These are phyloP conservation scores for Priceomyces castillae DNA, from an alignment of 805 yeast genomes.

Conservation along the genomic window DNA sequence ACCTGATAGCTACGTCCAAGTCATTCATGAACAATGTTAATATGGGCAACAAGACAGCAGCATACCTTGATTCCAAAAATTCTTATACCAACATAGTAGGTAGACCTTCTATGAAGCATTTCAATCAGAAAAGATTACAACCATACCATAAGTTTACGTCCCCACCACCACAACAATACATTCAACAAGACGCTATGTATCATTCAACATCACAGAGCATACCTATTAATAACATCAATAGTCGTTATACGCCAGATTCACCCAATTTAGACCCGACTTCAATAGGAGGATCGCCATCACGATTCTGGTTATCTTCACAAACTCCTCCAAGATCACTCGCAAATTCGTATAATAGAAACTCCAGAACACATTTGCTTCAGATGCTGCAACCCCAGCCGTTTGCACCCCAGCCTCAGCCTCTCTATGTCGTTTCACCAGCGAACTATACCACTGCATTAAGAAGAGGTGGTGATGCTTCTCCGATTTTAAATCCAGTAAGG, in stretches of 20 bases:
- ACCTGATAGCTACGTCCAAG: neutral
- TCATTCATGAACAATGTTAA: neutral
- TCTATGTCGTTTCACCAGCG: neutral
- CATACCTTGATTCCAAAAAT: conserved; percentile 17
- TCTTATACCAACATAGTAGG: conserved; percentile 16
- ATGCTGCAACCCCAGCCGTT: conserved; percentile 8
- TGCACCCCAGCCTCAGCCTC: conserved; percentile 14
- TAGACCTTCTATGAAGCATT: conserved; percentile 21
- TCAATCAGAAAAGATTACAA: conserved; percentile 34
- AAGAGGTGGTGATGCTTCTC: conserved; percentile 21
- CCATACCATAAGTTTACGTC: conserved; percentile 35
- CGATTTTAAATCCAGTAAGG: conserved; percentile 39
- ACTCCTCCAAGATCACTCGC: conserved; percentile 47
- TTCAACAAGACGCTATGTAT: neutral
- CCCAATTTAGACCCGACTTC: conserved; percentile 53
- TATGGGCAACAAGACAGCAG: conserved; percentile 2
- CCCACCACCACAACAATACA: conserved; percentile 20
- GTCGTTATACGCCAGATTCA: conserved; percentile 40
- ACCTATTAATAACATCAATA: conserved; percentile 19
- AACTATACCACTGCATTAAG: conserved; percentile 7
- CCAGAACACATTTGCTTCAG: conserved; percentile 17
- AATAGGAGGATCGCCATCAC: conserved; percentile 53
- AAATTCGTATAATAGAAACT: conserved; percentile 19
- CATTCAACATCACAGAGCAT: conserved; percentile 24
- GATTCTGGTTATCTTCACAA: conserved; percentile 51